Percentiles rank a stretch among this genome's conserved stretches.
Conservation (phyloP, 169 alveolate genomes). For the Plasmodium billcollinsi region DNA sequence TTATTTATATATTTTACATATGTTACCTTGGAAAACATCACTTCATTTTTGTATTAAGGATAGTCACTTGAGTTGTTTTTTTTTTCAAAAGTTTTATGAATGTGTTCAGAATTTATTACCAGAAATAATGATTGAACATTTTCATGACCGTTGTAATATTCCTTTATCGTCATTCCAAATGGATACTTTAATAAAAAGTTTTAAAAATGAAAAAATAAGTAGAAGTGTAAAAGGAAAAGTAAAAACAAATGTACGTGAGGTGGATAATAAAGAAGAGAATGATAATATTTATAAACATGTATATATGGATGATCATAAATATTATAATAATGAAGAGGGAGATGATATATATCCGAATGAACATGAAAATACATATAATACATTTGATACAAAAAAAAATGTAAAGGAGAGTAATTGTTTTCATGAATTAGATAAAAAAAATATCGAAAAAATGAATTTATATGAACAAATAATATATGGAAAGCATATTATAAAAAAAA, state of each 20-base stretch:
- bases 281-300: too few species aligned
- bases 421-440: neutral
- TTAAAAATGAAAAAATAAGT: neutral
- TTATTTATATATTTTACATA: constrained; percentile 38
- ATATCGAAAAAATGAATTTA: neutral
- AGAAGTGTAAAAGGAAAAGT: neutral
- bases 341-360: neutral
- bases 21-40: constrained; percentile 39
- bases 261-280: neutral
- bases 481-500: neutral
- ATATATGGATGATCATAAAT: too few species aligned
- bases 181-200: neutral
- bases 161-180: neutral
- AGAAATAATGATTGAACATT: constrained; percentile 43
- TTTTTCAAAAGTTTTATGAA: constrained; percentile 73
- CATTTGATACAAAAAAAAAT: neutral
- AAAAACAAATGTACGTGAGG: neutral
- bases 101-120: constrained; percentile 60
- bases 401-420: neutral
- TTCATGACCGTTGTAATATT: neutral
- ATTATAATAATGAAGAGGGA: too few species aligned
- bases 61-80: constrained; percentile 39
- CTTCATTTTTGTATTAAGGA: constrained; percentile 19
- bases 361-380: neutral
- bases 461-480: constrained; percentile 38